A percentile compares a stretch with the other conserved stretches of the same genome.
These are phyloP conservation scores for Beauveria pseudobassiana DNA, from an alignment of 2,329 filamentous ascomycete genomes.

Conservation along the genomic window DNA sequence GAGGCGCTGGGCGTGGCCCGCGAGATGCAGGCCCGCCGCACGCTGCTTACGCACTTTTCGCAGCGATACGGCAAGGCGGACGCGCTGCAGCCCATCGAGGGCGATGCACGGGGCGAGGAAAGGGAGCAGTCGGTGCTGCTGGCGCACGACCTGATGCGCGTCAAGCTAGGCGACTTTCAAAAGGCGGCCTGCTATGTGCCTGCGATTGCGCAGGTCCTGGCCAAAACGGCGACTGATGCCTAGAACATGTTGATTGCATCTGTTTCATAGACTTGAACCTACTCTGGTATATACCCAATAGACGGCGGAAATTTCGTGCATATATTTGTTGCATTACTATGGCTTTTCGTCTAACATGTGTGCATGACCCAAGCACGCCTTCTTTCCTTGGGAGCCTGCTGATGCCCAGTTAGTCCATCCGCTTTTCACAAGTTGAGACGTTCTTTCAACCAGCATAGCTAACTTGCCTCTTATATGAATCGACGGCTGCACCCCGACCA, in stretches of 20 bases:
- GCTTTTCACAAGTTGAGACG: not conserved
- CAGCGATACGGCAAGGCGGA: conserved; percentile 76
- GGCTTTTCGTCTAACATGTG: not conserved
- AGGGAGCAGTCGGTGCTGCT: conserved; percentile 44
- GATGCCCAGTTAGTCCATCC: not conserved
- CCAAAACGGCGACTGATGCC: conserved; percentile 22
- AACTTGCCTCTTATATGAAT: not conserved
- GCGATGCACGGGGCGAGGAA: conserved; percentile 11
- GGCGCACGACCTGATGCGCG: conserved; percentile 73
- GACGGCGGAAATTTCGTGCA: not conserved
- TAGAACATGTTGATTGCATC: not conserved
- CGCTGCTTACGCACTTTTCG: conserved; percentile 88
- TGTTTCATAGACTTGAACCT: not conserved
- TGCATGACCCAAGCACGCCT: not conserved
- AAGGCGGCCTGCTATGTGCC: conserved; percentile 56
- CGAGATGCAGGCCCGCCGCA: conserved; percentile 69
- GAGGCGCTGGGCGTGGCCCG: conserved; percentile 76
- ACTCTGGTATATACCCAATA: conserved; percentile 8
- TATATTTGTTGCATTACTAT: too few relatives aligned
- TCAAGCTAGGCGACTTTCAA: conserved; percentile 62
- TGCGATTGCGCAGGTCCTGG: conserved; percentile 46
- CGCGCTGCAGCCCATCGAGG: conserved; percentile 24
- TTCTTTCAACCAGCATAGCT: not conserved
- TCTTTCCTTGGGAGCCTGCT: not conserved
- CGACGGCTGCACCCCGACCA: too few relatives aligned